phyloP scores from a whole-genome alignment of 371 early-diverging fungal species.

The Syncephalastrum contaminatum region DNA sequence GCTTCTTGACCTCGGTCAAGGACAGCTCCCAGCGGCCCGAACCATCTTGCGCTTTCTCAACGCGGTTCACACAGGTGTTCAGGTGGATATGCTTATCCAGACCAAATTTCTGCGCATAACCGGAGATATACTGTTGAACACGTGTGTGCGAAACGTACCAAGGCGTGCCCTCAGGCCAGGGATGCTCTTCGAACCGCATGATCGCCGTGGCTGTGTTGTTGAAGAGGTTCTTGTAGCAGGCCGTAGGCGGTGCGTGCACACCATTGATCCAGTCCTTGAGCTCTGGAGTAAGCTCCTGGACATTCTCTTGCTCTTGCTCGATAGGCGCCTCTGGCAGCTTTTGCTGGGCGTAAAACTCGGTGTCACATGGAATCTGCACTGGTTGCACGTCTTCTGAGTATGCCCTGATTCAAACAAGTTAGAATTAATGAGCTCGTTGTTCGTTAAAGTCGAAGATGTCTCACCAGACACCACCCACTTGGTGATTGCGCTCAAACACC shows the following conservation, averaged over 20 bases:
- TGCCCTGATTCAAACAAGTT: background rate
- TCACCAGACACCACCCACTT: slow-evolving; percentile 39
- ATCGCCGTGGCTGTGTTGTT: slow-evolving; percentile 19
- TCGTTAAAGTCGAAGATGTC: background rate
- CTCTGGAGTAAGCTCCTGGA: background rate
- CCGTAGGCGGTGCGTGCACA: slow-evolving; percentile 14
- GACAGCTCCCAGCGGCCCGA: slow-evolving; percentile 21
- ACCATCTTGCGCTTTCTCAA: slow-evolving; percentile 14
- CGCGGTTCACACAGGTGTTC: slow-evolving; percentile 30
- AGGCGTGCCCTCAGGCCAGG: slow-evolving; percentile 24
- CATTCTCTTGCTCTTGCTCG: background rate
- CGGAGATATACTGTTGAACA: slow-evolving; percentile 28
- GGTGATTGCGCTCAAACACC: slow-evolving; percentile 29
- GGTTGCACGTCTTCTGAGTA: slow-evolving; percentile 11
- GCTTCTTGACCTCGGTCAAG: slow-evolving; percentile 14
- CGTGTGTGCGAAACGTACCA: slow-evolving; percentile 28
- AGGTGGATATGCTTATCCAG: slow-evolving; percentile 25
- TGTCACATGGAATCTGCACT: background rate
- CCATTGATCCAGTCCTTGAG: slow-evolving; percentile 13
- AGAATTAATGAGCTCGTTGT: background rate
- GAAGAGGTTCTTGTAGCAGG: slow-evolving; percentile 11
- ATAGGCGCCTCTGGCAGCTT: background rate
- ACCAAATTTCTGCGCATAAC: slow-evolving; percentile 23
- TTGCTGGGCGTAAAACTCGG: background rate
- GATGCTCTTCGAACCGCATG: slow-evolving; percentile 22